Evolutionary conservation across 768 basidiomycete species (phyloP), one percentile per base, ranked within the genome.

Genomic region (Rhizopogon vinicolor): DNA sequence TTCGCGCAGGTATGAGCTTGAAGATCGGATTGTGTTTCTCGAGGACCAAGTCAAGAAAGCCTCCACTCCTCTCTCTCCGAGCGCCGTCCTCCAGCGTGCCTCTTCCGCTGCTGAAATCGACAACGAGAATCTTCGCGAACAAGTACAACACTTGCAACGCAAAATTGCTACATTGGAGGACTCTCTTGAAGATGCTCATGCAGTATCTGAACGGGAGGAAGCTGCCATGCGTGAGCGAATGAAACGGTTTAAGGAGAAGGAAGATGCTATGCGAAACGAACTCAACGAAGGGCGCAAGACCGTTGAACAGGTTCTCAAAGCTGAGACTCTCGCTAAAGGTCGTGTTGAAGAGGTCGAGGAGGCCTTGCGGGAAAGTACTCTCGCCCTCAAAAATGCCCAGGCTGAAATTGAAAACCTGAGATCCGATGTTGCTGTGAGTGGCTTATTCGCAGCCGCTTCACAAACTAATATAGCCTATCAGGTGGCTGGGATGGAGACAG

Each of bases 71-170:
- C 63, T 65, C 16, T 72, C 76, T 46, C 67, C 78, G 37, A 56
- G 66, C 39, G 65, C 73, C 4, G 59, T 65, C 8, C 67, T 74
- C 1, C 72, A 71, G 7, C 73, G 75, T 28, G 75, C 81, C 4
- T 72, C 82, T 5, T 86, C 91, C 8, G 95, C 94, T 0, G 81
- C 86, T 2, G 85, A 93, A 65, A 98, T 99, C 59, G 95, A 99
- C 70, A 98, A 98, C 63, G 94, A 98, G 68, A 87, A 84, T 13
- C 81, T 98, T 12, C 84, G 81, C 14, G 94, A 95, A 29, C 95
- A 99, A 68, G 79, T 93, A n/a, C 81, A 83, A 41, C 91, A 98
- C 70, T 75, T 96, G 35, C 88, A 92, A 65, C 83, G 81, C 65
- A 89, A 87, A 68, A 79, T 95, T 29, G 69, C 78, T 2, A 75